Percentiles rank a stretch among this genome's conserved stretches.
These are phyloP conservation scores for Lactarius indigo DNA, from an alignment of 768 basidiomycete genomes.

Conservation along the genomic window DNA sequence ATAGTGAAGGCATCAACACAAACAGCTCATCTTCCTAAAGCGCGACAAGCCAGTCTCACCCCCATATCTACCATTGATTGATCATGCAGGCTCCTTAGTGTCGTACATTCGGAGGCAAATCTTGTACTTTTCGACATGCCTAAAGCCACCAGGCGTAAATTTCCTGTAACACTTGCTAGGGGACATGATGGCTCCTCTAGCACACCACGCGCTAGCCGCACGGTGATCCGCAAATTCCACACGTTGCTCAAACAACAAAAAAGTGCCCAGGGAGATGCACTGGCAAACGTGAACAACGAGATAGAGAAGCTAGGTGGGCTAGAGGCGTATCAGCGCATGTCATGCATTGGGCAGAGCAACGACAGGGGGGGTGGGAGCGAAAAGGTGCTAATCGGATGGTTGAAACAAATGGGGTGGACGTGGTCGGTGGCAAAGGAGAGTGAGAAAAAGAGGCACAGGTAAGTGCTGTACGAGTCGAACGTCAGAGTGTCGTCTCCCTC, in stretches of 20 bases:
- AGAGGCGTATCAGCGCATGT: constrained; percentile 79
- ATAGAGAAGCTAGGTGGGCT: constrained; percentile 75
- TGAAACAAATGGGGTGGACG: constrained; percentile 47
- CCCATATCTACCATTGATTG: background rate
- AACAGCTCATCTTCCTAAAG: background rate
- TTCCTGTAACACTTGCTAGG: constrained; percentile 38
- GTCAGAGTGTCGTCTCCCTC: background rate
- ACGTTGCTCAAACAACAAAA: constrained; percentile 68
- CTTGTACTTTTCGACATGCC: constrained; percentile 33
- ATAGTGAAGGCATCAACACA: background rate
- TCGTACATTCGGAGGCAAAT: background rate
- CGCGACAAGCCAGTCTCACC: background rate
- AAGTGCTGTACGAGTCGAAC: constrained; percentile 32
- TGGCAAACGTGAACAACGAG: constrained; percentile 54
- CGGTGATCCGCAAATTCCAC: constrained; percentile 78
- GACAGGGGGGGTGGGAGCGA: constrained; percentile 90
- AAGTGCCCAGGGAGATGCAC: constrained; percentile 45
- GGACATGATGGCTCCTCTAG: constrained; percentile 39
- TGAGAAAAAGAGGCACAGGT: constrained; percentile 32
- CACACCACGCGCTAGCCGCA: constrained; percentile 60
- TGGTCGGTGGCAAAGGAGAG: constrained; percentile 23
- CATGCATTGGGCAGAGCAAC: constrained; percentile 69
- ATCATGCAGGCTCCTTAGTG: background rate
- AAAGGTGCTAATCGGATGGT: constrained; percentile 71
- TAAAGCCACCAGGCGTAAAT: constrained; percentile 43